Base-by-base conservation (phyloP, 2,329 filamentous ascomycete species). In the Colletotrichum lini region DNA sequence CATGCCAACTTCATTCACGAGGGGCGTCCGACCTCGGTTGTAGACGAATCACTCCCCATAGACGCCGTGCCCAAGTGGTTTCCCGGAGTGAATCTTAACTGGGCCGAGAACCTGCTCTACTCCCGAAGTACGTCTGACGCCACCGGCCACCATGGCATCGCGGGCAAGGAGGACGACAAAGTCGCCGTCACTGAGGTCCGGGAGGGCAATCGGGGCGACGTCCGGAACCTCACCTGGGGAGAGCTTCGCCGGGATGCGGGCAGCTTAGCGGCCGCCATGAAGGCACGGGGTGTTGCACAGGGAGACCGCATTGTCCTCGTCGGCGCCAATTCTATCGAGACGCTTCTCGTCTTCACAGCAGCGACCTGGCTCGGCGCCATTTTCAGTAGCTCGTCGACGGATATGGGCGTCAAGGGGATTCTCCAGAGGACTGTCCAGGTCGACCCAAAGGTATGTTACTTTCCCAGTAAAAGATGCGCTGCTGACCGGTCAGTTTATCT, bases 381-480 rank as follows among this genome's bases (percentile, higher is more conserved):
- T 1, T 96, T 96, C 78, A 93, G 90, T 74, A 93, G 89, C 58
- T 92, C 89, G 64, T 93, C 91, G 9, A 96, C 94, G 0, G 94
- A 97, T 80, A 96, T 96, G 91, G 94, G 94, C 0, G 90, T 92
- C 16, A 91, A 91, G 73, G 94, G 94, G 0, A 88, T 97, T 21
- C 76, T 97, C 75, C 93, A 96, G 80, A 85, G 94, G 44, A 85
- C 93, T 35, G 82, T 91, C 59, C 94, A 96, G 83, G 90, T 96
- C 71, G 86, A 91, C 74, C 94, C 94, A 4, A 91, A 89, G 83
- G 86, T 88, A 73, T 64, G 82, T 73, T 16, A 10, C n/a, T 42
- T 13, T 52, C 52, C 13, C 5, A 3, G 16, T 44, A 21, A 15
- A 26, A 26, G 9, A 8, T 8, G 45, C 42, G 1, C 6, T 26